Percentiles rank a stretch among this genome's conserved stretches.
Conservation (phyloP, 768 basidiomycete species). For the Pholiota microspora region DNA sequence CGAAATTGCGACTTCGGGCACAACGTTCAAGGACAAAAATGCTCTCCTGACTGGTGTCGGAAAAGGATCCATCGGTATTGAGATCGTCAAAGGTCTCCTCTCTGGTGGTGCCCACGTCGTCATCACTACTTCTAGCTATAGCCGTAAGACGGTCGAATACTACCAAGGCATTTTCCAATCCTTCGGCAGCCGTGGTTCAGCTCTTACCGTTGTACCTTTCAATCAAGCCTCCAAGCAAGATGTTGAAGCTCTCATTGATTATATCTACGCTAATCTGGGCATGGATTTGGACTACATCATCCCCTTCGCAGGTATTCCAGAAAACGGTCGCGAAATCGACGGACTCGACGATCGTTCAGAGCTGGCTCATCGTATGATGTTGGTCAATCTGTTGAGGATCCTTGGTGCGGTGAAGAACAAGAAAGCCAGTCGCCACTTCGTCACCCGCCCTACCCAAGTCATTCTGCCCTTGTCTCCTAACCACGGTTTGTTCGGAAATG, state of each 20-base stretch:
- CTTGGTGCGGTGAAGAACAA: constrained; percentile 97
- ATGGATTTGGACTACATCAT: constrained; percentile 98
- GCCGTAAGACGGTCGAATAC: constrained; percentile 92
- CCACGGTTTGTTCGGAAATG: constrained; percentile 96
- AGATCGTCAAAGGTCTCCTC: constrained; percentile 94
- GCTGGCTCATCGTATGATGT: constrained; percentile 97
- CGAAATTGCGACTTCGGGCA: constrained; percentile 98
- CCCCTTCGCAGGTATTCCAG: constrained; percentile 97
- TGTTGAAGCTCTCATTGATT: constrained; percentile 96
- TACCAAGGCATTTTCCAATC: constrained; percentile 98
- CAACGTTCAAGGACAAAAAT: constrained; percentile 99
- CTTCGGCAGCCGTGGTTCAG: constrained; percentile 92
- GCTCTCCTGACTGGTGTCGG: constrained; percentile 97
- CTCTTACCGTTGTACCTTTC: constrained; percentile 97
- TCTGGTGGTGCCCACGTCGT: constrained; percentile 96
- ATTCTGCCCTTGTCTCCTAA: constrained; percentile 97
- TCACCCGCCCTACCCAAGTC: constrained; percentile 97
- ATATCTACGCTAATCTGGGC: constrained; percentile 93
- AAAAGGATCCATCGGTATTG: constrained; percentile 96
- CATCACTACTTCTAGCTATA: constrained; percentile 97
- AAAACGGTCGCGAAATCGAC: constrained; percentile 98
- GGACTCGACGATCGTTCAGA: constrained; percentile 96
- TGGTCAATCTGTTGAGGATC: constrained; percentile 93
- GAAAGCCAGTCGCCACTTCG: constrained; percentile 95
- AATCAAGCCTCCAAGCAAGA: constrained; percentile 99